These are phyloP conservation scores for Penicillium argentinense DNA, from an alignment of 495 filamentous ascomycete species.

Conservation along the genomic window DNA sequence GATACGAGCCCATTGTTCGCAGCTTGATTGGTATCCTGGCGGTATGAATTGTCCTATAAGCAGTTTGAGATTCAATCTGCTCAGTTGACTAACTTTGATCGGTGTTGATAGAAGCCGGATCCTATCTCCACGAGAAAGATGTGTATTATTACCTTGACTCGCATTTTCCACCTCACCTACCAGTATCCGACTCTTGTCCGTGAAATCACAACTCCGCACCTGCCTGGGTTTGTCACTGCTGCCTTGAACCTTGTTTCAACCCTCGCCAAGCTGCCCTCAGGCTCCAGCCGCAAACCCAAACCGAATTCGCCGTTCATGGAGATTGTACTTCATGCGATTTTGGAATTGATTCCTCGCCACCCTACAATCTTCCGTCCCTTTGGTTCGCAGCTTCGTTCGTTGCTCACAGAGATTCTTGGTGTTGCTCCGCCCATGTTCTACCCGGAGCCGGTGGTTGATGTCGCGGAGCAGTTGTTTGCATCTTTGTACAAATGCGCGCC, in stretches of 20 bases:
- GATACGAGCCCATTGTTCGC: slow-evolving; percentile 68
- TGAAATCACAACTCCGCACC: slow-evolving; percentile 81
- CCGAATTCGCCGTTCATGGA: slow-evolving; percentile 52
- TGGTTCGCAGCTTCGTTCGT: slow-evolving; percentile 59
- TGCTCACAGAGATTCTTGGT: slow-evolving; percentile 51
- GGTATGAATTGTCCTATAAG: slow-evolving; percentile 40
- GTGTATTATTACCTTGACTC: slow-evolving; percentile 70
- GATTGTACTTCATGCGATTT: slow-evolving; percentile 62
- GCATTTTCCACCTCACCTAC: slow-evolving; percentile 79
- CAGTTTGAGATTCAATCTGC: not conserved
- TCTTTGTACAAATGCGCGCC: slow-evolving; percentile 72
- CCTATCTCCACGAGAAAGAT: slow-evolving; percentile 70
- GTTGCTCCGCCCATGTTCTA: slow-evolving; percentile 33
- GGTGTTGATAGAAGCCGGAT: slow-evolving; percentile 62
- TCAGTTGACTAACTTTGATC: slow-evolving; percentile 8
- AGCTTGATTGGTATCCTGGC: slow-evolving; percentile 67
- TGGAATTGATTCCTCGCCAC: slow-evolving; percentile 69
- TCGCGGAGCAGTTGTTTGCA: slow-evolving; percentile 60
- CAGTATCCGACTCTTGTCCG: slow-evolving; percentile 78
- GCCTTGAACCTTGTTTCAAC: slow-evolving; percentile 67
- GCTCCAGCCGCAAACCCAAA: slow-evolving; percentile 43
- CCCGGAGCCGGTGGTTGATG: slow-evolving; percentile 48
- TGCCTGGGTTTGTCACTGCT: slow-evolving; percentile 69
- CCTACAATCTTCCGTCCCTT: slow-evolving; percentile 79
- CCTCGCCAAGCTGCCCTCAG: slow-evolving; percentile 31